Evolutionary conservation across 176 grass and related monocot species (phyloP).

Genomic region (Typha latifolia): DNA sequence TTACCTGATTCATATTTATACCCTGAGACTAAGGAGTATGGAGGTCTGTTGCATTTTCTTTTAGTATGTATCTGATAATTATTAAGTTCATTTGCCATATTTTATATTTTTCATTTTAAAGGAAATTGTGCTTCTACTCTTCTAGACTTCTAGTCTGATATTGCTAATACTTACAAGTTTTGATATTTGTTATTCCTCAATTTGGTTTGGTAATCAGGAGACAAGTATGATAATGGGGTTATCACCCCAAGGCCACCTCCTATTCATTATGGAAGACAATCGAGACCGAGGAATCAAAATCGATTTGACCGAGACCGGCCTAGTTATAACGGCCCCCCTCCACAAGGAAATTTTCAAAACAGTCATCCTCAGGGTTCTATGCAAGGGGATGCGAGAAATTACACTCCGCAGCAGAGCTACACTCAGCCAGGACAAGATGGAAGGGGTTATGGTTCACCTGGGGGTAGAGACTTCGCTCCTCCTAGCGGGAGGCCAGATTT

Average conservation of each 20-base stretch:
- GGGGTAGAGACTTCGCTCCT: neutral
- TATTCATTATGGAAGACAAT: slow-evolving; percentile 53
- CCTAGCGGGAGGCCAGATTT: neutral
- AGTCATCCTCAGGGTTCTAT: slow-evolving; percentile 7
- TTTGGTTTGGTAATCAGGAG: slow-evolving; percentile 46
- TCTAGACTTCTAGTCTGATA: neutral
- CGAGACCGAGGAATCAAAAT: slow-evolving; percentile 34
- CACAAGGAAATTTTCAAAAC: slow-evolving; percentile 34
- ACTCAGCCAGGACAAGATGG: slow-evolving; percentile 31
- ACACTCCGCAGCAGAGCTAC: slow-evolving; percentile 38
- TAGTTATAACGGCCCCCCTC: slow-evolving; percentile 39
- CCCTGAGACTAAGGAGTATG: slow-evolving; percentile 89
- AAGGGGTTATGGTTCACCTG: slow-evolving; percentile 27
- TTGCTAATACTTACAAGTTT: neutral
- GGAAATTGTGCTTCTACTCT: neutral
- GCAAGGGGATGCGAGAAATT: slow-evolving; percentile 37
- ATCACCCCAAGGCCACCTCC: slow-evolving; percentile 80
- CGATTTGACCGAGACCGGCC: slow-evolving; percentile 17
- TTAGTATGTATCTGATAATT: neutral
- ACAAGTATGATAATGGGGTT: slow-evolving; percentile 83
- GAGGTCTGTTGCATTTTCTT: slow-evolving; percentile 48
- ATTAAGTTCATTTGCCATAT: neutral
- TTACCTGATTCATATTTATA: slow-evolving; percentile 91
- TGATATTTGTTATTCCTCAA: neutral
- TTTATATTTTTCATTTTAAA: neutral